Base-by-base conservation (phyloP, 148 eudicot species). In the Cornus controversa region DNA sequence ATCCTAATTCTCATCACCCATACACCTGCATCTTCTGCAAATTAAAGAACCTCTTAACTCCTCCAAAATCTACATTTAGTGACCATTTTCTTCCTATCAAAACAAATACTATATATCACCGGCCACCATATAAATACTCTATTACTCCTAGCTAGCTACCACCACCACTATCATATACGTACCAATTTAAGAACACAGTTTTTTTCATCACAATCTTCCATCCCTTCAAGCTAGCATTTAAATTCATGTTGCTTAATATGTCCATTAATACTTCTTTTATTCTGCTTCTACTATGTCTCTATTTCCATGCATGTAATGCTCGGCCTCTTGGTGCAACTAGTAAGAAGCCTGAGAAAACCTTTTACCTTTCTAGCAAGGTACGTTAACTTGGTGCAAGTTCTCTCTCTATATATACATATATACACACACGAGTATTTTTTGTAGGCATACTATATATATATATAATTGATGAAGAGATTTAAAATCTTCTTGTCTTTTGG, bases 21-120 rank as follows among this genome's bases (percentile, higher is more conserved):
- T 66, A 77, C 81, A 77, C 9, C 54, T 73, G 54, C 84, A 82
- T 73, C 80, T 82, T 82, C 77, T 82, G 53, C 54, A 40, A 76
- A 40, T 40, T 40, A 40, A 75, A 27, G 25, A 79, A 75, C 70
- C 58, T 68, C 45, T 60, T 79, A 37, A 79, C 76, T 45, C 68
- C 75, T 78, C 40, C 79, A 75, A 74, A 71, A 45, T 72, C 69
- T 68, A 58, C 78, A 78, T 80, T 78, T 78, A 78, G 65, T 79
- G 77, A 79, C 25, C 58, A 0, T 23, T 67, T 18, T 26, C 70
- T 31, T 25, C 23, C 14, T 20, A 42, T n/a, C n/a, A n/a, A n/a
- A n/a, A n/a, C n/a, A n/a, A n/a, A n/a, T n/a, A 37, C n/a, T 71
- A 70, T 34, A 76, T 69, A 53, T 37, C 68, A n/a, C 69, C 24